Evolutionary conservation across 768 basidiomycete genomes (phyloP), one percentile per base, ranked within the genome.

Genomic region (Auriculariales sp.): DNA sequence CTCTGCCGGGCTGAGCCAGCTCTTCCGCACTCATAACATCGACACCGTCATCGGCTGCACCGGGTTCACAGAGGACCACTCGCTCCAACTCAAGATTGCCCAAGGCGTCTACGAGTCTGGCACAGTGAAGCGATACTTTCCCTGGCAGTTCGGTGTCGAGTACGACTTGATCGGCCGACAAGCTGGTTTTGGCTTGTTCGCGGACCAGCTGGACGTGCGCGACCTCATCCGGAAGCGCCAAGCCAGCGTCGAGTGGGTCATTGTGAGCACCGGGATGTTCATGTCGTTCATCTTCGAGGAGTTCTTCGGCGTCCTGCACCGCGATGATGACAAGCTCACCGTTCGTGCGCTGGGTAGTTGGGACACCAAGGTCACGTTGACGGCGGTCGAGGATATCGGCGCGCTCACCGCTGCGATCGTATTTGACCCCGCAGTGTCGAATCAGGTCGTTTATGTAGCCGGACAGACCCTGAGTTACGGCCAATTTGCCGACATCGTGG

Each of bases 81-180:
- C 61, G 3, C 56, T 54, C 3, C 65, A 64, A 46, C 6, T 62
- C 11, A 57, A 61, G 44, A 47, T 65, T 30, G 57, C 57, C 12
- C 50, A 54, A 39, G 63, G 64, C 0, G 63, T 52, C 4, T 53
- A 65, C 3, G 22, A 52, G 10, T 61, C 65, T 2, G 50, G 52
- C 7, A n/a, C n/a, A n/a, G 54, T 59, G 24, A 15, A 27, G 25
- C 55, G 62, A 17, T 66, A 61, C 52, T 53, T 63, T 17, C 65
- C 65, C 2, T 66, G 65, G 65, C 64, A 66, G 49, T 66, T 64
- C 32, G 65, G 65, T 15, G 61, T 65, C 4, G 64, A 66, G 47
- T 66, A 65, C 57, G 65, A 64, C 48, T 33, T 54, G 1, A 63
- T 66, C 46, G 64, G 65, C 3, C 49, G 49, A 12, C 59, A 59